Base-by-base conservation (phyloP, 106 monocot genomes). In the Xerophyta viscosa region DNA sequence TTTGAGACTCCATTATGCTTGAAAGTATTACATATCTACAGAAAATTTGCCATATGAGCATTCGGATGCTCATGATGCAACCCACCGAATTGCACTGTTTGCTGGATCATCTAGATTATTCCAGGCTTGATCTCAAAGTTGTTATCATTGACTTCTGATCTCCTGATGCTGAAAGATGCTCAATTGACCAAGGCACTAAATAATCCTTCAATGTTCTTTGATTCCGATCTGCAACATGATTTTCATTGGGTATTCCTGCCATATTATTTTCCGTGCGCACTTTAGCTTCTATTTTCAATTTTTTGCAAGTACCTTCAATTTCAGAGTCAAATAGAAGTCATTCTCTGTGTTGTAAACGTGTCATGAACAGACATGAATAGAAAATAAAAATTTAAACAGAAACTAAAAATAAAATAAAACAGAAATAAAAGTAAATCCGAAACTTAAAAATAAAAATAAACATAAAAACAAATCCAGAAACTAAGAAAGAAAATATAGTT, bases 181-280 rank as follows among this genome's bases (percentile, higher is more conserved):
- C 25, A 4, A 25, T 50, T 26, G 3, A 50, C 25, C 5, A 1
- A 6, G 50, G 21, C 25, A 20, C 5, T 4, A 26, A 21, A 50
- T 50, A 50, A 50, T 50, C 50, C 50, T 26, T 50, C 50, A 50
- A 50, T 6, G 50, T 26, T 14, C 50, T 20, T 26, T 12, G 44
- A 7, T 5, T 12, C 3, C 13, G 1, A 2, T 50, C 15, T 27
- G 5, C 23, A 24, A 24, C 1, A 25, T 27, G 1, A 4, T 50
- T 25, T 7, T 12, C 24, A 20, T 24, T 50, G 15, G 15, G n/a
- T 45, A 45, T 12, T 50, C 12, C 26, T 50, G 39, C 39, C 39
- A 39, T 39, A 15, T 10, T 39, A 39, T 10, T 39, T 39, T 39
- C 13, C 39, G 5, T 39, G 39, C 10, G 2, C 10, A 12, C 39